phyloP scores from a whole-genome alignment of 2,329 filamentous ascomycete species.

The Trichophyton benhamiae region DNA sequence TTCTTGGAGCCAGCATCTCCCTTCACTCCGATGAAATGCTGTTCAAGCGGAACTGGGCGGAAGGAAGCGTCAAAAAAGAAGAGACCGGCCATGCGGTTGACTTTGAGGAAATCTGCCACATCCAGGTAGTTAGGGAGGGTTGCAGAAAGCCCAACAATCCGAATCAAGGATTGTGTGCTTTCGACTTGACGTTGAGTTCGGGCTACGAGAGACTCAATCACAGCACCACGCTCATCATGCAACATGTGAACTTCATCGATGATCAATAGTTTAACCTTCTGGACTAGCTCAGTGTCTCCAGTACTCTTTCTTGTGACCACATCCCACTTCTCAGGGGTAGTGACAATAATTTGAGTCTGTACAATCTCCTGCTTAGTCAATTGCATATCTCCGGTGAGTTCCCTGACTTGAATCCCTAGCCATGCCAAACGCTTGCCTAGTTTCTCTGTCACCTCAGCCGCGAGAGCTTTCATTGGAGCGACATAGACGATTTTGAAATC shows the following conservation, averaged over 20 bases:
- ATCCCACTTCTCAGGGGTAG: conserved; percentile 98
- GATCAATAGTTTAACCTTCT: conserved; percentile 89
- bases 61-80: conserved; percentile 98
- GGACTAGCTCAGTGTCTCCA: conserved; percentile 91
- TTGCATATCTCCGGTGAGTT: conserved; percentile 98
- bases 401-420: conserved; percentile 83
- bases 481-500: conserved; percentile 99
- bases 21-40: conserved; percentile 94
- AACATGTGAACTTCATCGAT: conserved; percentile 99
- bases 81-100: conserved; percentile 80
- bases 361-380: conserved; percentile 93
- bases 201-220: conserved; percentile 89
- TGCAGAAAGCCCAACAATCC: conserved; percentile 87
- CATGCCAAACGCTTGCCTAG: conserved; percentile 81
- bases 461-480: conserved; percentile 95
- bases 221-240: conserved; percentile 91
- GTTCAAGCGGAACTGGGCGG: conserved; percentile 85
- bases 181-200: conserved; percentile 93
- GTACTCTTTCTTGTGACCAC: conserved; percentile 95
- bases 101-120: conserved; percentile 91
- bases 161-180: conserved; percentile 92
- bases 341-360: conserved; percentile 94
- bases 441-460: conserved; percentile 92
- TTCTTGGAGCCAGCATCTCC: conserved; percentile 54
- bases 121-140: conserved; percentile 95